Evolutionary conservation across 2,329 filamentous ascomycete genomes (phyloP), one percentile per base, ranked within the genome.

Genomic region (Capronia americana): DNA sequence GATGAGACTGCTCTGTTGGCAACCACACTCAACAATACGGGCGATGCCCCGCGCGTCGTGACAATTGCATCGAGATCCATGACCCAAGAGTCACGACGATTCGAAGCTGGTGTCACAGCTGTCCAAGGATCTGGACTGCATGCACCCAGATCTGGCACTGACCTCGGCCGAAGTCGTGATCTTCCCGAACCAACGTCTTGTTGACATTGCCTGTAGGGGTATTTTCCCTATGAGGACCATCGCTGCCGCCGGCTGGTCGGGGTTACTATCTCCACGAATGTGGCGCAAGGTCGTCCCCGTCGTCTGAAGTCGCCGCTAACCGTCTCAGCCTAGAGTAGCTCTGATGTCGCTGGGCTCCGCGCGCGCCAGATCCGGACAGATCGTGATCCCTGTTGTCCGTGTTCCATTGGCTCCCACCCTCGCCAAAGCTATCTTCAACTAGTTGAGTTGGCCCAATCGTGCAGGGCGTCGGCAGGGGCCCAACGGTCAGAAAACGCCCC

Each of bases 401-500:
- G 20, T 60, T 11, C 51, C 28, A 63, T 66, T 65, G 61, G 57
- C 46, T 28, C 54, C 61, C 57, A 38, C 28, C 23, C 17, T n/a
- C 59, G 55, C 55, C 65, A 65, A 59, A 46, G 46, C 58, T 54
- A 61, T 46, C 64, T 56, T 44, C 64, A 48, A 38, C 60, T 63
- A 59, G 34, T 24, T 17, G 23, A 17, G 41, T 24, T 68, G 26
- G 53, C 54, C 59, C 41, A 63, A 63, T 62, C 53, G 46, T 51
- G 44, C 4, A 5, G 28, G 32, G 32, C n/a, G 53, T 50, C 54
- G 32, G 61, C 64, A 69, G 44, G 57, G 64, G 56, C 60, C 26
- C 69, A 69, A 69, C 69, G 69, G 69, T 70, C 65, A 63, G 26
- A 55, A 68, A 70, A 67, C 69, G 69, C 69, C 67, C 64, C 59